These are phyloP conservation scores for Rachicladosporium sp. DNA, from an alignment of 2,329 filamentous ascomycete genomes.

Conservation along the genomic window DNA sequence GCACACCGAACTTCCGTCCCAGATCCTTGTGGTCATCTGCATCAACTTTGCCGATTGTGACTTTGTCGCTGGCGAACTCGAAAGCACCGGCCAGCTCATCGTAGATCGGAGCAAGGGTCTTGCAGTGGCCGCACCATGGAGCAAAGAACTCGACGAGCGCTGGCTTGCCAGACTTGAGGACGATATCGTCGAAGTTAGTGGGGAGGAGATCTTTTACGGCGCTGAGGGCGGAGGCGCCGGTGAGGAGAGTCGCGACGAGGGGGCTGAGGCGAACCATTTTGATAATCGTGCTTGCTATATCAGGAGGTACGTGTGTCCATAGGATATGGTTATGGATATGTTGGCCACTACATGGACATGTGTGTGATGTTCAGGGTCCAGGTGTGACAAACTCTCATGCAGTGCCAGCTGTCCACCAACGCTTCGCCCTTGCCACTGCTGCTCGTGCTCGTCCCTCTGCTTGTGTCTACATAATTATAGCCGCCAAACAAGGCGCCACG, in stretches of 20 bases:
- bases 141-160: conserved; percentile 97
- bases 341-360: no score
- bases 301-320: no score
- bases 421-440: no score
- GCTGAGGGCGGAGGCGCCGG: conserved; percentile 54
- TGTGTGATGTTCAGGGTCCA: no score
- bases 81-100: conserved; percentile 75
- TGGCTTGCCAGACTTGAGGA: conserved; percentile 84
- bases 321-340: no score
- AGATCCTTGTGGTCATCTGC: conserved; percentile 78
- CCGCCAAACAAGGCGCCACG: no score
- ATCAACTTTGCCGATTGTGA: conserved; percentile 91
- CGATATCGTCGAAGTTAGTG: conserved; percentile 80
- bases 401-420: no score
- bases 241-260: conserved; percentile 34
- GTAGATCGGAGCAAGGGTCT: conserved; percentile 86
- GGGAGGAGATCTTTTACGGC: conserved; percentile 84
- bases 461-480: no score
- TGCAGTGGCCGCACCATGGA: conserved; percentile 99
- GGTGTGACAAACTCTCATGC: no score
- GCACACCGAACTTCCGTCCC: conserved; percentile 74
- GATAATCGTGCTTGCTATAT: neutral
- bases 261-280: conserved; percentile 35
- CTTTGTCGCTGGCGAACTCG: conserved; percentile 58
- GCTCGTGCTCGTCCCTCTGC: no score